These are phyloP conservation scores for Brettanomyces custersianus DNA, from an alignment of 805 yeast species.

Conservation along the genomic window DNA sequence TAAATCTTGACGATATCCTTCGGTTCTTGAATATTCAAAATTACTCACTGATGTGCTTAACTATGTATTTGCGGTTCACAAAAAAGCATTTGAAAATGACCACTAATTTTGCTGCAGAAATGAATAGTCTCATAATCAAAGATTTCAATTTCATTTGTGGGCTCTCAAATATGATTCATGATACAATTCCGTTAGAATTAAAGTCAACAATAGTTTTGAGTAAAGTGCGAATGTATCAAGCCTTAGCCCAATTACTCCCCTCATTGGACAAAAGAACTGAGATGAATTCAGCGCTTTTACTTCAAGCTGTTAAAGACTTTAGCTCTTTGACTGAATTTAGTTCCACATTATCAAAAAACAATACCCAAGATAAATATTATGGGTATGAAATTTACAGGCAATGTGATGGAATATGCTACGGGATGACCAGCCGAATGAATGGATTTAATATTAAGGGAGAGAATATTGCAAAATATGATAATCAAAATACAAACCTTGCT, in stretches of 20 bases:
- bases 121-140: too few species aligned
- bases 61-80: constrained; percentile 45
- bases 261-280: constrained; percentile 23
- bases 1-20: constrained; percentile 25
- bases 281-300: constrained; percentile 22
- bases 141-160: constrained; percentile 14
- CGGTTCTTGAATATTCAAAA: constrained; percentile 42
- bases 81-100: too few species aligned
- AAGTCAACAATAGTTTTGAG: constrained; percentile 12
- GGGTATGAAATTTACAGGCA: constrained; percentile 25
- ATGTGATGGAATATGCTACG: constrained; percentile 32
- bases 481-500: too few species aligned
- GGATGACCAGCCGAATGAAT: constrained; percentile 33
- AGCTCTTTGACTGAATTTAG: constrained; percentile 4
- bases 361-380: constrained; percentile 10
- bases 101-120: too few species aligned
- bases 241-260: constrained; percentile 25
- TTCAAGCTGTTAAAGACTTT: constrained; percentile 26
- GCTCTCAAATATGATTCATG: not conserved
- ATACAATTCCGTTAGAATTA: not conserved
- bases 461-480: too few species aligned
- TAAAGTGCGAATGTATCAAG: constrained; percentile 24
- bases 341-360: constrained; percentile 7
- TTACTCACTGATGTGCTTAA: constrained; percentile 49
- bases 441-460: constrained; percentile 23